A percentile compares a stretch with the other conserved stretches of the same genome.
Conservation (phyloP, 768 basidiomycete species). For the Boletus vinaceobasis region DNA sequence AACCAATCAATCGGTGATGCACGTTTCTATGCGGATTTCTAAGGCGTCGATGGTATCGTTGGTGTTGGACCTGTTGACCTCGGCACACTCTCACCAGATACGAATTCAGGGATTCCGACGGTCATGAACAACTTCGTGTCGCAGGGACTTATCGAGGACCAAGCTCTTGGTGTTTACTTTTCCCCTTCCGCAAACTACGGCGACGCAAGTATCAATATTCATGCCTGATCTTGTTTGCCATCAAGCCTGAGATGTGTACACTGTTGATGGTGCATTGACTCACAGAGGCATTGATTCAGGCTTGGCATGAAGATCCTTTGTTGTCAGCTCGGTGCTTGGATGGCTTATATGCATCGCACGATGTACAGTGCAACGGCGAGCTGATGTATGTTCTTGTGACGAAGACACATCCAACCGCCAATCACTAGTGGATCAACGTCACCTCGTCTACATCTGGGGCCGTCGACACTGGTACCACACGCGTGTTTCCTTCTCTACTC, state of each 20-base stretch:
- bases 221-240: neutral
- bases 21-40: slow-evolving; percentile 5
- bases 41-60: slow-evolving; percentile 26
- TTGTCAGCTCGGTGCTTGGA: neutral
- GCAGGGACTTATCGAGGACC: slow-evolving; percentile 16
- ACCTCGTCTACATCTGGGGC: slow-evolving; percentile 11
- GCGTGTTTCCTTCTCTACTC: slow-evolving; percentile 1
- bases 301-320: slow-evolving; percentile 8
- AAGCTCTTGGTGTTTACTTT: slow-evolving; percentile 22
- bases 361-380: slow-evolving; percentile 17
- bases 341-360: neutral
- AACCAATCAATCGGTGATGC: slow-evolving; percentile 30
- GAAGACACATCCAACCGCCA: slow-evolving; percentile 18
- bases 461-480: slow-evolving; percentile 25
- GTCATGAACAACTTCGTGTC: slow-evolving; percentile 23
- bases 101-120: slow-evolving; percentile 17
- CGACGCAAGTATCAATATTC: slow-evolving; percentile 6
- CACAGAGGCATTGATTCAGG: slow-evolving; percentile 21
- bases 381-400: slow-evolving; percentile 28
- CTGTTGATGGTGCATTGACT: slow-evolving; percentile 24
- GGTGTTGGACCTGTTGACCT: slow-evolving; percentile 24
- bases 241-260: slow-evolving; percentile 8
- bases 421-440: slow-evolving; percentile 31
- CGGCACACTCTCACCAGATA: neutral
- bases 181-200: slow-evolving; percentile 15